Base-by-base conservation (phyloP, 2,329 filamentous ascomycete species). In the Alternaria gansuensis region DNA sequence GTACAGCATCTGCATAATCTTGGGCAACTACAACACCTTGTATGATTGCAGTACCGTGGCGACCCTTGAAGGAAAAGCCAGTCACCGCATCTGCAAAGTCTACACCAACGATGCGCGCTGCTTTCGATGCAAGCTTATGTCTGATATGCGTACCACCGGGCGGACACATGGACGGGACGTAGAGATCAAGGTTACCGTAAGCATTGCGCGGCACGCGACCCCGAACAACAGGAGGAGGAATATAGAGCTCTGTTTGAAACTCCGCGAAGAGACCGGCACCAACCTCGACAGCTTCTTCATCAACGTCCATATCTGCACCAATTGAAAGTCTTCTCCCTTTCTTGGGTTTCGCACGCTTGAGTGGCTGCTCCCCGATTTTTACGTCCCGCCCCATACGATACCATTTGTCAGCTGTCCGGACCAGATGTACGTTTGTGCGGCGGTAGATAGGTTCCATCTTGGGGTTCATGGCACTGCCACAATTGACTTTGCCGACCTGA, bases 41-140 rank as follows among this genome's bases (percentile, higher is more conserved):
- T 2, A 95, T 79, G 3, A 97, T 84, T 1, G 95, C 93, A 2
- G 92, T 97, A 14, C 94, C 94, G 55, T 92, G 88, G 3, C 92
- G 87, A 0, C 93, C 93, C 71, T 87, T 89, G 79, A 98, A 99
- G 36, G 89, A 84, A 71, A 98, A 99, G 0, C 94, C 94, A 0
- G 90, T 95, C 5, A 99, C 87, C 0, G 95, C 95, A 31, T 94
- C 92, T 2, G 92, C 92, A 75, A 90, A 96, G 77, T 98, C 93
- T 17, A 98, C 84, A 0, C 88, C 88, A 1, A 97, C 77, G 1
- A 93, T 79, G 56, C 85, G 87, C 0, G 93, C 92, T 1, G 94
- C 94, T 50, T 85, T 85, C 1, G 85, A 82, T 1, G 91, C 89
- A 50, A 89, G 80, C 13, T 81, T 76, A 60, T 85, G 81, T 50